Evolutionary conservation across 306 rosid species (phyloP).

Genomic region (Vachellia collinsii): DNA sequence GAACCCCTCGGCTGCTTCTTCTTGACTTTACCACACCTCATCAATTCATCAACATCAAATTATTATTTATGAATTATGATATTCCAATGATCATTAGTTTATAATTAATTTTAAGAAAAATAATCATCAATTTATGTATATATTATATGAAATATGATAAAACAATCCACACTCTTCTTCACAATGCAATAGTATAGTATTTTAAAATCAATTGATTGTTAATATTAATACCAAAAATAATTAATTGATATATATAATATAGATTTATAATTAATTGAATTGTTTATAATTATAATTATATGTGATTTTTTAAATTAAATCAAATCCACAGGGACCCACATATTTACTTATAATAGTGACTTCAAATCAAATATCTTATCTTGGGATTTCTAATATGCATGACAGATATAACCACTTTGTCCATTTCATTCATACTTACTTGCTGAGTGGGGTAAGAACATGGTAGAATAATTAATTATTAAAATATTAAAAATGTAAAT

Average conservation of each 20-base stretch:
- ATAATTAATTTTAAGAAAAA: background rate
- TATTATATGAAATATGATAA: background rate
- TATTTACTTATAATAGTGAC: background rate
- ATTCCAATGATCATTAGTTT: background rate
- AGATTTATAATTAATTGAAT: background rate
- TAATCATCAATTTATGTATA: background rate
- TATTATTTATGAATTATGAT: background rate
- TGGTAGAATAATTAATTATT: background rate
- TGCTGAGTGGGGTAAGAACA: background rate
- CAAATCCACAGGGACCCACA: background rate
- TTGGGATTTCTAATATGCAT: background rate
- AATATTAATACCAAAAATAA: no score
- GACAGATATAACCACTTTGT: slow-evolving; percentile 20
- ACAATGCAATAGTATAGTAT: no score
- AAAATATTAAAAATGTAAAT: background rate
- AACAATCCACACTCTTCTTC: background rate
- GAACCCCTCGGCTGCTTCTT: slow-evolving; percentile 41
- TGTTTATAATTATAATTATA: background rate
- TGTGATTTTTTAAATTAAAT: background rate
- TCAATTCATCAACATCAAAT: background rate
- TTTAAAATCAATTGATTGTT: no score
- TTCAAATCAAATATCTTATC: slow-evolving; percentile 5
- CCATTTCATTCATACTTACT: slow-evolving; percentile 43
- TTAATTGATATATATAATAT: background rate
- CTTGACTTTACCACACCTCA: slow-evolving; percentile 14